Base-by-base conservation (phyloP, 2,329 filamentous ascomycete species). In the Rhynchosporium graminicola region DNA sequence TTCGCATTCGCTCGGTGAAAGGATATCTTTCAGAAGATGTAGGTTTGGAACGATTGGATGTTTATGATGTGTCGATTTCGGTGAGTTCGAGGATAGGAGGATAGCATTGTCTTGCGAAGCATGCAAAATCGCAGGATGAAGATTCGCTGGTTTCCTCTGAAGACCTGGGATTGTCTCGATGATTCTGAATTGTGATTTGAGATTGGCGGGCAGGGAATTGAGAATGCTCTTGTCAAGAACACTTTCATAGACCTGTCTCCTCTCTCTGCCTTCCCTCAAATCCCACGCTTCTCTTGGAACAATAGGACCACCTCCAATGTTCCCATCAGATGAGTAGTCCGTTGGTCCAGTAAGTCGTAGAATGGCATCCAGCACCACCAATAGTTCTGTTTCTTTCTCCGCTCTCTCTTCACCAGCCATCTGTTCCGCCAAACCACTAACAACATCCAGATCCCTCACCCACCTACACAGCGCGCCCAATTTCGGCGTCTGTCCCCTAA, bases 391-490 rank as follows among this genome's bases (percentile, higher is more conserved):
- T 10, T 87, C 83, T 50, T 77, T 78, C 2, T 73, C 69, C 0
- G 78, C 77, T 42, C 82, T 77, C 59, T 77, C 61, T 42, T 57
- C 74, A 2, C 79, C 79, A 1, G 78, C 78, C 0, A 83, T 77
- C 59, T 82, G 78, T 28, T 85, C 84, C 3, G 85, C 85, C 7
- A 89, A 75, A 1, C 87, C 87, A 67, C 84, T 88, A 56, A 89
- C 83, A 29, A 89, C 83, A 69, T 90, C 87, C 31, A 90, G 77
- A 70, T 89, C 87, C 62, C 88, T 82, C 4, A 90, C 87, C 88
- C 88, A 91, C 61, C 88, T 83, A 73, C 87, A 90, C 7, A 90
- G 75, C 1, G 87, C 86, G 26, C 88, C 88, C 0, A 90, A 76
- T 67, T 88, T 88, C 0, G 87, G 87, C 20, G 83, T 80, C 65